A percentile compares a stretch with the other conserved stretches of the same genome.
phyloP scores from a whole-genome alignment of 1,284 basidiomycete genomes.

The Apiotrichum veenhuisii region DNA sequence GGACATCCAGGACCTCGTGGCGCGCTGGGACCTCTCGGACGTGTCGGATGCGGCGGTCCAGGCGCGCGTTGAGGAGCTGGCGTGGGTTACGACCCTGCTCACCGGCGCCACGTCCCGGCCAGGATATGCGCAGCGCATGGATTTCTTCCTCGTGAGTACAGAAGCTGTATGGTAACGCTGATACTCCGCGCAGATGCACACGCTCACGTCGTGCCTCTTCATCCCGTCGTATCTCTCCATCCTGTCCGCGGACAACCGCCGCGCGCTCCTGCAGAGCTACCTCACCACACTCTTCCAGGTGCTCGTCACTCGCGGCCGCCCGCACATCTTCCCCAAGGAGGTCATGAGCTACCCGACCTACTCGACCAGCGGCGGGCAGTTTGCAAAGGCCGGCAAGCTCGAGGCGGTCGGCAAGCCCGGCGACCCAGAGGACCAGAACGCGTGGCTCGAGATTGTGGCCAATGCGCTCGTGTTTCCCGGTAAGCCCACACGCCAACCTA shows the following conservation, averaged over 20 bases:
- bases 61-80: slow-evolving; percentile 56
- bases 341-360: slow-evolving; percentile 56
- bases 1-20: slow-evolving; percentile 55
- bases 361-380: slow-evolving; percentile 49
- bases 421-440: slow-evolving; percentile 51
- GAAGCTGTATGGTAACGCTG: background rate
- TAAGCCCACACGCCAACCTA: slow-evolving; percentile 21
- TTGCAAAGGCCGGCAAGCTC: slow-evolving; percentile 6
- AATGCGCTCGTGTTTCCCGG: slow-evolving; percentile 55
- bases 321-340: slow-evolving; percentile 55
- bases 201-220: slow-evolving; percentile 62
- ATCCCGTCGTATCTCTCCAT: slow-evolving; percentile 55
- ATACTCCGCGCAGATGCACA: slow-evolving; percentile 57
- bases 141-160: slow-evolving; percentile 59
- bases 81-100: slow-evolving; percentile 57
- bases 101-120: slow-evolving; percentile 56
- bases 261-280: slow-evolving; percentile 55
- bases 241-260: slow-evolving; percentile 41
- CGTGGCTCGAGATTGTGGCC: slow-evolving; percentile 60
- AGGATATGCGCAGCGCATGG: slow-evolving; percentile 57
- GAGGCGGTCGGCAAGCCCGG: slow-evolving; percentile 22
- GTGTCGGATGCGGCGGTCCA: slow-evolving; percentile 48
- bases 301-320: slow-evolving; percentile 58
- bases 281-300: slow-evolving; percentile 53
- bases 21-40: slow-evolving; percentile 54